These are phyloP conservation scores for Fusarium lateritium DNA, from an alignment of 2,329 filamentous ascomycete genomes.

Conservation along the genomic window DNA sequence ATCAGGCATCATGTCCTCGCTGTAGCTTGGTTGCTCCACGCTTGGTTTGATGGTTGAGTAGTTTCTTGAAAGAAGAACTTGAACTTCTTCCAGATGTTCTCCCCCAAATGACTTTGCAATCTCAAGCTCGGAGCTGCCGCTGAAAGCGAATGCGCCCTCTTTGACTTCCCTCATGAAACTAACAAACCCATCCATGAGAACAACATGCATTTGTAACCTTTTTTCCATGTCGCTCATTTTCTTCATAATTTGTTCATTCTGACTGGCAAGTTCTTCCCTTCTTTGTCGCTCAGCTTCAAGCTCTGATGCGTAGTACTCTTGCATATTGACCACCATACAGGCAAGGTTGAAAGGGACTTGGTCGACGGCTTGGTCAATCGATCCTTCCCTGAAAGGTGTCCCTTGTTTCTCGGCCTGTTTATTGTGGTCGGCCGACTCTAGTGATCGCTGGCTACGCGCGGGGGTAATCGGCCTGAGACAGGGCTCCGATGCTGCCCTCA, in stretches of 20 bases:
- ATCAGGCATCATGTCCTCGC: accelerated
- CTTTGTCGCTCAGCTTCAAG: slow-evolving; percentile 32
- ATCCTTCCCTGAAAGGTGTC: accelerated
- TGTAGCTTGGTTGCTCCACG: background rate
- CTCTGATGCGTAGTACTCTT: slow-evolving; percentile 41
- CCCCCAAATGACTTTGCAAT: slow-evolving; percentile 30
- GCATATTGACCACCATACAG: slow-evolving; percentile 39
- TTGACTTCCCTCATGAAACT: slow-evolving; percentile 40
- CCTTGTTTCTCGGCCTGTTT: background rate
- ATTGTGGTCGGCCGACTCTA: no score
- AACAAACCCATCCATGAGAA: slow-evolving; percentile 43
- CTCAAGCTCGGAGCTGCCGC: background rate
- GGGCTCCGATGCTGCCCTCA: slow-evolving; percentile 10
- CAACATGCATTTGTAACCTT: slow-evolving; percentile 37
- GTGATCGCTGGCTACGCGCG: background rate
- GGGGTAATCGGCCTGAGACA: background rate
- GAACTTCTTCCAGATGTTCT: slow-evolving; percentile 10
- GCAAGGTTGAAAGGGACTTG: slow-evolving; percentile 29
- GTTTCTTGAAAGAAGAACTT: background rate
- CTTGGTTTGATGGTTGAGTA: background rate
- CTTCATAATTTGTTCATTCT: slow-evolving; percentile 11
- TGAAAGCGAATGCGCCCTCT: slow-evolving; percentile 7
- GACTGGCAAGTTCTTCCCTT: background rate
- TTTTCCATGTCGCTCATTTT: slow-evolving; percentile 29
- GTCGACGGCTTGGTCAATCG: background rate